Evolutionary conservation across 306 rosid species (phyloP), one percentile per base, ranked within the genome.

Genomic region (Sechiopsis laciniata): DNA sequence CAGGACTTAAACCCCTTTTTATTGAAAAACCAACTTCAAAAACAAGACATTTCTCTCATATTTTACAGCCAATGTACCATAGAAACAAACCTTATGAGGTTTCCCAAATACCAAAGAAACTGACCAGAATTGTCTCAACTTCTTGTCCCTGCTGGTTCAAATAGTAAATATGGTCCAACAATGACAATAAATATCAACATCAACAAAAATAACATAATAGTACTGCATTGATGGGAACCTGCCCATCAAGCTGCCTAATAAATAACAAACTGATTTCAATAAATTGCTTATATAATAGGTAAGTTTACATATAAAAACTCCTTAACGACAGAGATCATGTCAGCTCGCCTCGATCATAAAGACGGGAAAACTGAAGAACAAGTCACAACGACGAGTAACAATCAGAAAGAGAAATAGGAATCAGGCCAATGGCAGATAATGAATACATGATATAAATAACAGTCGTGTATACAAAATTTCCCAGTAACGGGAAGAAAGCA

Each of bases 371-470:
- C 42, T 3, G 40, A 10, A 59, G 40, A 59, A 22, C 0, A 26
- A 26, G 16, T 20, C 37, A 6, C 6, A 10, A 12, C 22, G 15
- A 20, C 11, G 0, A 24, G 9, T 0, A 69, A 48, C 15, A 13
- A 69, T 69, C 21, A 48, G 73, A 69, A 46, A 15, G 45, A 69
- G 73, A 50, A 14, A 8, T 7, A 69, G 74, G 24, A 50, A 69
- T 51, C 59, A 24, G 14, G 74, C 24, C 12, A 48, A 68, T 13
- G 7, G 40, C 55, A 68, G 40, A 50, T 69, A 69, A 69, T 69
- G 59, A 69, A 69, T 69, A 69, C 74, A 69, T 69, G 74, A 69
- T 69, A 51, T 51, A 69, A 51, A 51, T 69, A 51, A 24, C 51
- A 51, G 8, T 26, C 73, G 56, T n/a, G 51, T 29, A 54, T 35